phyloP scores from a whole-genome alignment of 1,284 basidiomycete genomes.

The Cyathus pygmaeus region DNA sequence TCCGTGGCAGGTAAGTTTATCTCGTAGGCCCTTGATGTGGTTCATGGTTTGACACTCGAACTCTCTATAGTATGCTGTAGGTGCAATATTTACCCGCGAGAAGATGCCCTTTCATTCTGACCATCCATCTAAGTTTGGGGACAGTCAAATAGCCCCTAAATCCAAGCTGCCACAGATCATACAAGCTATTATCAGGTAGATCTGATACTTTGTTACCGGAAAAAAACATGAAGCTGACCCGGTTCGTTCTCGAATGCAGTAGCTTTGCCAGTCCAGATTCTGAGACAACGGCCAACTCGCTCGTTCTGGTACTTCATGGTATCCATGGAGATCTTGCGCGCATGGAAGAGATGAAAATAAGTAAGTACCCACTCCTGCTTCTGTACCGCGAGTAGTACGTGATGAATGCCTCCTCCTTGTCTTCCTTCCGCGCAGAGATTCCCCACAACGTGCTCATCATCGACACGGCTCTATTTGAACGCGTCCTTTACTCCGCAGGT shows the following conservation, averaged over 20 bases:
- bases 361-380: slow-evolving; percentile 51
- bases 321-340: slow-evolving; percentile 62
- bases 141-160: slow-evolving; percentile 78
- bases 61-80: slow-evolving; percentile 68
- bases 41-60: slow-evolving; percentile 3
- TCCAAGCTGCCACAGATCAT: slow-evolving; percentile 75
- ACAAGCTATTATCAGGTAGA: slow-evolving; percentile 75
- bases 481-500: slow-evolving; percentile 64
- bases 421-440: slow-evolving; percentile 58
- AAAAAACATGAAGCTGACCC: slow-evolving; percentile 10
- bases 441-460: slow-evolving; percentile 80
- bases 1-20: slow-evolving; percentile 73
- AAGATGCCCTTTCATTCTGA: slow-evolving; percentile 15
- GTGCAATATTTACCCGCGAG: neutral
- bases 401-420: too few relatives aligned
- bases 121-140: slow-evolving; percentile 67
- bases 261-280: slow-evolving; percentile 82
- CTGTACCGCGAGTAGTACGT: neutral
- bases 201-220: neutral
- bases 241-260: slow-evolving; percentile 47
- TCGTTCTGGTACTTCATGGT: slow-evolving; percentile 82
- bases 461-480: slow-evolving; percentile 73
- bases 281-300: slow-evolving; percentile 74
- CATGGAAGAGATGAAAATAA: slow-evolving; percentile 80
- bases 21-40: neutral